Base-by-base conservation (phyloP, 2,329 filamentous ascomycete species). In the Diplodia intermedia region DNA sequence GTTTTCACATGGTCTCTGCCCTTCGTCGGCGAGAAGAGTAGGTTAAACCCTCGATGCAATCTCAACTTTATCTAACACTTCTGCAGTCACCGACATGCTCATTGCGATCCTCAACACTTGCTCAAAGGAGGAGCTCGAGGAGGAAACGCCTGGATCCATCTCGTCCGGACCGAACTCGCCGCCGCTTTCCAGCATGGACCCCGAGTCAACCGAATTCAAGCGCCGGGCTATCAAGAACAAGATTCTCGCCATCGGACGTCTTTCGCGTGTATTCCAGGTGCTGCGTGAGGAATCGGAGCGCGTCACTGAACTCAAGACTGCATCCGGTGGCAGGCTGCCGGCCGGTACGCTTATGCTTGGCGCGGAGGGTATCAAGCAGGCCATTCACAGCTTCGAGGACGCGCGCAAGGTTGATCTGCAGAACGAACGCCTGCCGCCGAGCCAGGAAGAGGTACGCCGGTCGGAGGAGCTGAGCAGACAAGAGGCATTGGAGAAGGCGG, bases 1-100 rank as follows among this genome's bases (percentile, higher is more conserved):
- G 95, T 99, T 71, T 99, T 99, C 79, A 99, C 95, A n/a, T 99
- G 95, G 95, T 99, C 95, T 40, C 85, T 99, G 69, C 95, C 95
- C 0, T 99, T 99, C 81, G 95, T 99, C 29, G 94, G 95, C 70
- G 95, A 99, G 82, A 99, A 99, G 86, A 84, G 79, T 81, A 72
- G 53, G 77, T 72, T 40, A 4, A 20, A 31, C 14, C 49, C n/a
- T 18, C 12, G 9, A 11, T 33, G 12, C n/a, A 0, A 3, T 54
- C 20, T 26, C 14, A 18, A 63, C 20, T 12, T 15, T 43, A 11
- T 60, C 50, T 63, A 57, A 60, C 36, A 33, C 31, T 15, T 4
- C 6, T 31, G 8, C 55, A 81, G 79, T 99, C 76, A 98, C 95
- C 20, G 95, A 99, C 77, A 99, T 99, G 95, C 89, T 99, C 72